Conservation (phyloP, 768 basidiomycete genomes). For the Russula sp. region DNA sequence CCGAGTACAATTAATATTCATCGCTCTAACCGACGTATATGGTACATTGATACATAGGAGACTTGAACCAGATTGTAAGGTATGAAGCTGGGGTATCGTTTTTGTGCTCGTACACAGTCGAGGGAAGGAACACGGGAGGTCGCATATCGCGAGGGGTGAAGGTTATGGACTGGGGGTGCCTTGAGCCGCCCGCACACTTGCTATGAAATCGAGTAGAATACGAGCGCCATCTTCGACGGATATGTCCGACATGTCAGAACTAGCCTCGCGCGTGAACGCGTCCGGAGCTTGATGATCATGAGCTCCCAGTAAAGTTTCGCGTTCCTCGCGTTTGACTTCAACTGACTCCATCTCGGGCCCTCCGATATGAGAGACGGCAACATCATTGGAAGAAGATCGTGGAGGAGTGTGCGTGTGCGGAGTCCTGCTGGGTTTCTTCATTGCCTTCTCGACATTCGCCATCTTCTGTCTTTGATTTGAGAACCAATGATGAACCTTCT, state of each 20-base stretch:
- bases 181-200: slow-evolving; percentile 12
- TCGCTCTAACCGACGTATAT: slow-evolving; percentile 18
- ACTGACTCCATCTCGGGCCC: neutral
- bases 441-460: slow-evolving; percentile 20
- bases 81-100: slow-evolving; percentile 18
- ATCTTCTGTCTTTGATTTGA: slow-evolving; percentile 27
- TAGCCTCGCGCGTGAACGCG: slow-evolving; percentile 6
- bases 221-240: slow-evolving; percentile 25
- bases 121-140: neutral
- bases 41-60: slow-evolving; percentile 13
- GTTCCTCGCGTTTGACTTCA: neutral
- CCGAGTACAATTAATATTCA: slow-evolving; percentile 15
- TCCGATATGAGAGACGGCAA: neutral
- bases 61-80: slow-evolving; percentile 13
- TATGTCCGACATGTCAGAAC: slow-evolving; percentile 19
- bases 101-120: slow-evolving; percentile 8
- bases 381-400: neutral
- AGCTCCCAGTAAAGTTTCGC: neutral
- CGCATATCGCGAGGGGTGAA: neutral
- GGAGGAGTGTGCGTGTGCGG: slow-evolving; percentile 1
- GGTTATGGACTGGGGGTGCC: slow-evolving; percentile 10
- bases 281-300: neutral
- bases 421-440: neutral
- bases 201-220: slow-evolving; percentile 24
- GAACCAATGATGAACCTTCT: slow-evolving; percentile 27